Evolutionary conservation across 768 basidiomycete genomes (phyloP).

Genomic region (Trametes maxima): DNA sequence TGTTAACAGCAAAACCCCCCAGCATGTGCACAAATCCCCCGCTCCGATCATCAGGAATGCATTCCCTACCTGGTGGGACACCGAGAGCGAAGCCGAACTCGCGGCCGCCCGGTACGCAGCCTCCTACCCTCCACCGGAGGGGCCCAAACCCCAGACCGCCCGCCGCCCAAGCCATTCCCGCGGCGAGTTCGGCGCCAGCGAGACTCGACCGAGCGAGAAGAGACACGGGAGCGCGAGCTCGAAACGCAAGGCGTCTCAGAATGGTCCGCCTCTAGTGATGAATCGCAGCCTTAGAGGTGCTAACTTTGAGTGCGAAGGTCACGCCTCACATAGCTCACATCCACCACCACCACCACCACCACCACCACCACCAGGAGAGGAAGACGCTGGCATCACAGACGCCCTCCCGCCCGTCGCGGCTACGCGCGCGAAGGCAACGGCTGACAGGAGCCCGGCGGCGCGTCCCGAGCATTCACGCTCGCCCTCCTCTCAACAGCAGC

Average conservation of each 20-base stretch:
- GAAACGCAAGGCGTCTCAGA: neutral
- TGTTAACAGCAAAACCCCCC: neutral
- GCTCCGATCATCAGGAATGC: constrained; percentile 22
- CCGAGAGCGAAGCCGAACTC: constrained; percentile 25
- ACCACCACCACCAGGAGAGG: neutral
- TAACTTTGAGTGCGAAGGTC: too few relatives aligned
- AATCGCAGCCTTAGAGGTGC: neutral
- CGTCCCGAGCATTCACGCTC: neutral
- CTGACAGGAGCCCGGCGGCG: neutral
- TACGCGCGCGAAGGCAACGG: constrained; percentile 17
- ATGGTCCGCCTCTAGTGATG: neutral
- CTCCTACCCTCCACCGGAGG: neutral
- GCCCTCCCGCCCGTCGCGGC: constrained; percentile 27
- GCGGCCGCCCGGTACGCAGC: constrained; percentile 23
- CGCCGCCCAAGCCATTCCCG: too few relatives aligned
- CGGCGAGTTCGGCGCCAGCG: neutral
- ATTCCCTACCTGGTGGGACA: constrained; percentile 30
- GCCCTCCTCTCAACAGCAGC: neutral
- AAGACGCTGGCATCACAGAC: constrained; percentile 26
- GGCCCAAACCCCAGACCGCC: neutral
- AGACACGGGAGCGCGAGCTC: neutral
- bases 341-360: too few relatives aligned
- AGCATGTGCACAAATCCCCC: constrained; percentile 33
- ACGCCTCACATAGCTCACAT: too few relatives aligned
- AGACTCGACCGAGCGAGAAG: too few relatives aligned